phyloP scores from a whole-genome alignment of 2,329 filamentous ascomycete species.

The Bipolaris zeicola region DNA sequence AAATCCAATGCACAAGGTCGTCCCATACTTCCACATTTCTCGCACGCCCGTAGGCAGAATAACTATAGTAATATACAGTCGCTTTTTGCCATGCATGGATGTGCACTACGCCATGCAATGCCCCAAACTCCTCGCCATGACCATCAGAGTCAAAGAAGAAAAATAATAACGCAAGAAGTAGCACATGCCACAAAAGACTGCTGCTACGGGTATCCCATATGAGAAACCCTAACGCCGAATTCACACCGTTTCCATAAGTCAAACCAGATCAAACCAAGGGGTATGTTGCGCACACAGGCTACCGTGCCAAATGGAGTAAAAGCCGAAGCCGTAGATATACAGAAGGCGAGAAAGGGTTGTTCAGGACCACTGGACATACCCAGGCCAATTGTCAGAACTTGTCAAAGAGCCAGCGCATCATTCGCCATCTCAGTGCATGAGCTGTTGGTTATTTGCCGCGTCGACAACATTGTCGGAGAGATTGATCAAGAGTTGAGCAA shows the following conservation, averaged over 20 bases:
- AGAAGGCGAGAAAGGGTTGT: slow-evolving; percentile 21
- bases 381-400: slow-evolving; percentile 6
- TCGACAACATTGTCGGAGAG: slow-evolving; percentile 85
- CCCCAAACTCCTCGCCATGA: slow-evolving; percentile 38
- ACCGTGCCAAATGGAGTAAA: slow-evolving; percentile 31
- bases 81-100: slow-evolving; percentile 27
- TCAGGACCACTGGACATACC: slow-evolving; percentile 7
- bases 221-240: slow-evolving; percentile 34
- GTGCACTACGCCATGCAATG: slow-evolving; percentile 35
- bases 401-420: slow-evolving; percentile 1
- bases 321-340: slow-evolving; percentile 32
- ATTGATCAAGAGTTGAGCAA: slow-evolving; percentile 96
- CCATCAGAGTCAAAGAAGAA: slow-evolving; percentile 26
- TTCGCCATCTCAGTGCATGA: slow-evolving; percentile 37
- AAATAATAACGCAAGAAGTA: slow-evolving; percentile 32
- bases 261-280: slow-evolving; percentile 25
- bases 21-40: slow-evolving; percentile 13
- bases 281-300: slow-evolving; percentile 26
- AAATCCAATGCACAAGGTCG: neutral
- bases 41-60: slow-evolving; percentile 11
- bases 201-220: slow-evolving; percentile 38
- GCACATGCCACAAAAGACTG: slow-evolving; percentile 23
- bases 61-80: slow-evolving; percentile 32
- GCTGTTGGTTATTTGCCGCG: slow-evolving; percentile 44
- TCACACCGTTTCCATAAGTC: slow-evolving; percentile 26